These are phyloP conservation scores for Schrenkiella parvula DNA, from an alignment of 345 rosid genomes.

Conservation along the genomic window DNA sequence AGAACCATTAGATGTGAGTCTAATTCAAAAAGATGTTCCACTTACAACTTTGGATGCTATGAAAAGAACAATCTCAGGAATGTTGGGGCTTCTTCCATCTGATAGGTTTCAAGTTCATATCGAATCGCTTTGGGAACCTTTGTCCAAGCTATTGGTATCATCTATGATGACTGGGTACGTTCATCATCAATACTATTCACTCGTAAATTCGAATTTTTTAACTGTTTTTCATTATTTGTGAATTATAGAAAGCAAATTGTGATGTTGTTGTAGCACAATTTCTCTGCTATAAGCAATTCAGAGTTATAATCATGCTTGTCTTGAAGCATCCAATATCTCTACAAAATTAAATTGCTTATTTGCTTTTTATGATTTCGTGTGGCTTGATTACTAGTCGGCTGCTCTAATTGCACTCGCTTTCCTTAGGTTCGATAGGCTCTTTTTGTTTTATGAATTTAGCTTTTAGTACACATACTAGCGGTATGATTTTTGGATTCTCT, in stretches of 20 bases:
- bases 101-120: conserved; percentile 84
- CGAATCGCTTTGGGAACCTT: conserved; percentile 91
- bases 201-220: neutral
- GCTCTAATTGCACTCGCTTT: too few species aligned
- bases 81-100: conserved; percentile 96
- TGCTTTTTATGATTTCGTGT: too few species aligned
- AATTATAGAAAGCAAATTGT: too few species aligned
- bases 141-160: conserved; percentile 79
- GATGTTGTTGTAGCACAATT: too few species aligned
- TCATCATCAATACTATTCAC: neutral
- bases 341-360: neutral
- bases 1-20: conserved; percentile 87
- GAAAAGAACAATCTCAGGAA: conserved; percentile 95
- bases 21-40: conserved; percentile 86
- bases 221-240: too few species aligned
- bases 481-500: neutral
- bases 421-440: neutral
- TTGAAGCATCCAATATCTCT: neutral
- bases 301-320: too few species aligned
- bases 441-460: neutral
- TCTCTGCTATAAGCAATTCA: too few species aligned
- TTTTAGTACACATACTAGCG: neutral
- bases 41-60: conserved; percentile 86
- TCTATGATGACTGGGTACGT: conserved; percentile 99
- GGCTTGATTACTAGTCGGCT: too few species aligned